These are phyloP conservation scores for Neonectria sp. DNA, from an alignment of 2,329 filamentous ascomycete species.

Conservation along the genomic window DNA sequence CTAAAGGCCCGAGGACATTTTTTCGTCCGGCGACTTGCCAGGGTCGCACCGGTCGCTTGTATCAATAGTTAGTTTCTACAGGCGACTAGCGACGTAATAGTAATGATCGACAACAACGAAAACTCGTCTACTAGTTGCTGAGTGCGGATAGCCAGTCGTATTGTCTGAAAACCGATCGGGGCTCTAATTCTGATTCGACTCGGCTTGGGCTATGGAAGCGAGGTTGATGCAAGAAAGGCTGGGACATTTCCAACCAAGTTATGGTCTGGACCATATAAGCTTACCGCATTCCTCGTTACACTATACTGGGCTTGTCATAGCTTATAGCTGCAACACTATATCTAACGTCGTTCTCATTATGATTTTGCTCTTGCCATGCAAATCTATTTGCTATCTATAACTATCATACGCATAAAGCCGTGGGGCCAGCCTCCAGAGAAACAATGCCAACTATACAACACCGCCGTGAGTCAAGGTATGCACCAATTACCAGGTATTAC, in stretches of 20 bases:
- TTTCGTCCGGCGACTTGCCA: too few relatives aligned
- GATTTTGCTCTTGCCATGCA: too few relatives aligned
- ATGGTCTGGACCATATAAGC: not conserved
- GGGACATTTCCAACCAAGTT: not conserved
- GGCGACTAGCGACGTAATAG: too few relatives aligned
- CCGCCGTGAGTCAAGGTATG: not conserved
- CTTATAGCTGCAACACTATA: not conserved
- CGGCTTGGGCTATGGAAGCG: not conserved
- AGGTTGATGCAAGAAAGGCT: not conserved
- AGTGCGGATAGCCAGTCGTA: too few relatives aligned
- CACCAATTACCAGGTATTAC: not conserved
- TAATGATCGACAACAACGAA: too few relatives aligned
- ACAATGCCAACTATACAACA: not conserved
- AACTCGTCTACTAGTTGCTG: too few relatives aligned
- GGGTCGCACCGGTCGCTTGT: too few relatives aligned
- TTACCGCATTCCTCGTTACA: not conserved
- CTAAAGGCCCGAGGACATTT: too few relatives aligned
- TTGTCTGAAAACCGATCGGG: not conserved
- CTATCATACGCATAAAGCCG: not conserved
- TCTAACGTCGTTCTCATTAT: too few relatives aligned
- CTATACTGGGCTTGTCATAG: not conserved
- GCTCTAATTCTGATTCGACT: not conserved
- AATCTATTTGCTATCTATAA: too few relatives aligned
- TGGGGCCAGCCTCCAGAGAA: not conserved
- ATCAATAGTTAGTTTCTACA: too few relatives aligned